Base-by-base conservation (phyloP, 768 basidiomycete species). In the Ramaria sp. region DNA sequence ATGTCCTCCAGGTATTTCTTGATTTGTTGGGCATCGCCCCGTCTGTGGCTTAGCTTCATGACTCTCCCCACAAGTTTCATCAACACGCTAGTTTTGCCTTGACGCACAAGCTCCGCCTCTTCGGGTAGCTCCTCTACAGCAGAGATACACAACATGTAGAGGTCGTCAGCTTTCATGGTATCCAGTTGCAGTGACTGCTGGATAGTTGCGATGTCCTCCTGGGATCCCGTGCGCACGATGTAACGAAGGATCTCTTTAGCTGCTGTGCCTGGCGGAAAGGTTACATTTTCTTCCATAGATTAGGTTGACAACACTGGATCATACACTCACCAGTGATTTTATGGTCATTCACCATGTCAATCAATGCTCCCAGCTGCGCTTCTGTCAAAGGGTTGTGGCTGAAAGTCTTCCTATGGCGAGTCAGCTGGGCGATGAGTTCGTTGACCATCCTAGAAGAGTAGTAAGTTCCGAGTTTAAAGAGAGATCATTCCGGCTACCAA, bases 41-140 rank as follows among this genome's bases (percentile, higher is more conserved):
- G 76, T 15, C 95, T 95, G 56, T 78, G 72, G 58, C 82, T 88
- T 48, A 77, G 66, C 66, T 82, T 84, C 88, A 97, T 93, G 27
- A 95, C 88, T 61, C 78, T 74, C 0, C 93, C 93, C 1, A 94
- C 73, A 42, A 97, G 73, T 57, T 84, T 83, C 70, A 87, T 87
- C 37, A 93, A 59, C 5, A 89, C 89, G 56, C 83, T 85, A n/a
- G 67, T 68, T 51, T 85, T 84, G 0, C 94, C 93, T 16, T 70
- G 70, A 15, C 76, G 76, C 37, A 85, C 75, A 16, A 80, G 83
- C 3, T 74, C 73, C 2, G 76, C 81, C 62, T 91, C 87, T 38
- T 72, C 68, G 0, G 89, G 88, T 43, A 88, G 70, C 0, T 73
- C 74, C 10, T 68, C 66, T 28, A 96, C 81, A 1, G 83, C 84